Conservation (phyloP, 192 early-diverging fungal genomes). For the Gamsiella multidivaricata region DNA sequence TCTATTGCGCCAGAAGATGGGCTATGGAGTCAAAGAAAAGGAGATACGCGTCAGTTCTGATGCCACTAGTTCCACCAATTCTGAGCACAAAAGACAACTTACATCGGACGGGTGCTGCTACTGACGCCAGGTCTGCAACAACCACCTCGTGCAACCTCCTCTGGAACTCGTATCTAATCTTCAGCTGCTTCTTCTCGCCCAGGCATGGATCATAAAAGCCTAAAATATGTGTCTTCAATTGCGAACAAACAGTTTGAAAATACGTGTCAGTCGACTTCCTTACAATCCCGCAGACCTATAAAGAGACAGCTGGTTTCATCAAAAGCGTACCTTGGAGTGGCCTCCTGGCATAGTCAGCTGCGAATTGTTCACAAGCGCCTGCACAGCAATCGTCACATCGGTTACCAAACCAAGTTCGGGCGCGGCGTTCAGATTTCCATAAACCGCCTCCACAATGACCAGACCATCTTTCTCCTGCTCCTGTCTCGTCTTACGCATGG, state of each 20-base stretch:
- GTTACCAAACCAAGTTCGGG: constrained; percentile 53
- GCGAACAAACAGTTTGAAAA: constrained; percentile 7
- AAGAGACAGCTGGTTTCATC: too few species aligned
- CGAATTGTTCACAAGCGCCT: constrained; percentile 84
- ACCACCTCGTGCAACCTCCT: constrained; percentile 82
- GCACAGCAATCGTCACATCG: constrained; percentile 91
- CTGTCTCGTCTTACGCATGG: constrained; percentile 72
- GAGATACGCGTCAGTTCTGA: neutral
- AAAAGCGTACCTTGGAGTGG: constrained; percentile 78
- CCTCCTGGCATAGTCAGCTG: constrained; percentile 90
- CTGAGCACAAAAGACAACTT: constrained; percentile 31
- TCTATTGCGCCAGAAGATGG: constrained; percentile 52
- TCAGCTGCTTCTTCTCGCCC: constrained; percentile 85
- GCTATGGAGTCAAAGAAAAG: constrained; percentile 7
- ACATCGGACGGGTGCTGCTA: constrained; percentile 86
- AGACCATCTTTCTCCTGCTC: constrained; percentile 79
- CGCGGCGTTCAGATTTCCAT: constrained; percentile 77
- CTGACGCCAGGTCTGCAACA: constrained; percentile 79
- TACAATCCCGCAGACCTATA: too few species aligned
- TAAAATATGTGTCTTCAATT: constrained; percentile 76
- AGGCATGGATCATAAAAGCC: constrained; percentile 98
- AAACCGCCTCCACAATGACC: constrained; percentile 87
- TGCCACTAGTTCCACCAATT: too few species aligned
- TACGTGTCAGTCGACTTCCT: constrained; percentile 10
- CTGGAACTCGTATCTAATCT: constrained; percentile 87